Base-by-base conservation (phyloP, 73 alveolate species). In the Effrenium voratum region DNA sequence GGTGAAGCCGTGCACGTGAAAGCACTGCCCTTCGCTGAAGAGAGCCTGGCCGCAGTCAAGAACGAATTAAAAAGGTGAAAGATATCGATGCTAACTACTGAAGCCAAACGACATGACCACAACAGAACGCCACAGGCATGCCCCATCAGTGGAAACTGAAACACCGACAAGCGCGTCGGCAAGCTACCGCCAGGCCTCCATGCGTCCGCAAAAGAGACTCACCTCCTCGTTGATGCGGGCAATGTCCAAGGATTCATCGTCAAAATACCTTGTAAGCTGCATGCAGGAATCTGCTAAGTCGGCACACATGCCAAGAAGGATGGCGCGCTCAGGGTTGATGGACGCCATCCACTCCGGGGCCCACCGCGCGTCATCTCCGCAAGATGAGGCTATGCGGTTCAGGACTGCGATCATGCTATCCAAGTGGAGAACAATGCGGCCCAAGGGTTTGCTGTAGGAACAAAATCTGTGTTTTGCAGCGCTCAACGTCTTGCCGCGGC, bases 381-480 rank as follows among this genome's bases (percentile, higher is more conserved):
- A 15, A 36, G 63, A n/a, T 26, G 88, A 57, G 40, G 19, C 40
- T 22, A 44, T 44, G 22, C 59, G 55, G 55, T 77, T 40, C 55
- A 77, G 41, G 38, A 77, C 88, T 16, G 55, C 22, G 47, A 77
- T n/a, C 44, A 77, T 77, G 15, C 63, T n/a, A 44, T 40, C 63
- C 55, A 77, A 44, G 19, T 77, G 88, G n/a, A 40, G 55, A 32
- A 77, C 59, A 77, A 77, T 24, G 16, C 88, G 30, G 22, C 44
- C 88, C 63, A 77, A 26, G 63, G 88, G 88, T 44, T 77, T 77
- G 55, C 44, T 26, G 88, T 38, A 77, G 34, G 36, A 26, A 60
- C 63, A 40, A 60, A 77, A 77, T 57, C 88, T 57, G 34, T 77
- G 88, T 60, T 77, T 77, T 57, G 88, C 88, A 19, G 88, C 88